Conservation (phyloP, 2,329 filamentous ascomycete genomes). For the Orbilia blumenaviensis region DNA sequence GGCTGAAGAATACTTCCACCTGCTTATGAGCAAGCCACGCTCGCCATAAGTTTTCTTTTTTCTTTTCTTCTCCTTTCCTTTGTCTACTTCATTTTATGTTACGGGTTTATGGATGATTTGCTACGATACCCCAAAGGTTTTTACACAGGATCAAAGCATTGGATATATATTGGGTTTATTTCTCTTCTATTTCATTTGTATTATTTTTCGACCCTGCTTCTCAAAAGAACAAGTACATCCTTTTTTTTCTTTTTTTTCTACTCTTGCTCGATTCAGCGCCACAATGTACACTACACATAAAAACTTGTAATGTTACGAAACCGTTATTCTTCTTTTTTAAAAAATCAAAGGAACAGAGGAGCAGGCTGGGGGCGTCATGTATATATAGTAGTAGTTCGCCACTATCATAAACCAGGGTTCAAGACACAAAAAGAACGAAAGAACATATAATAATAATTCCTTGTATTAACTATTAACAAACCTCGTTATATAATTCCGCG, state of each 20-base stretch:
- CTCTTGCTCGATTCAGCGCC: too few relatives aligned
- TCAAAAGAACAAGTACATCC: too few relatives aligned
- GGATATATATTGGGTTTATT: background rate
- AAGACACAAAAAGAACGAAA: too few relatives aligned
- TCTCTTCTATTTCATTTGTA: background rate
- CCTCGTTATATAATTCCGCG: background rate
- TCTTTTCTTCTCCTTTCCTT: background rate
- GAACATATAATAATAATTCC: too few relatives aligned
- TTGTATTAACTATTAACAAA: background rate
- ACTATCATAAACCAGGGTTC: too few relatives aligned
- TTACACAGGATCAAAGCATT: slow-evolving; percentile 7
- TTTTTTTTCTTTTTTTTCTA: background rate
- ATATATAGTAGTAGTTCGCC: background rate
- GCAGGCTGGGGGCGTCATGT: background rate
- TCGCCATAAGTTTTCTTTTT: slow-evolving; percentile 18
- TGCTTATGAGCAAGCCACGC: slow-evolving; percentile 46
- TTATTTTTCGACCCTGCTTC: background rate
- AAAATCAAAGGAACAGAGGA: background rate
- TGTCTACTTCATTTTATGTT: slow-evolving; percentile 17
- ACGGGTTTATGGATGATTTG: slow-evolving; percentile 20
- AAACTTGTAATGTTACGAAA: slow-evolving; percentile 21
- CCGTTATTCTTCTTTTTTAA: background rate
- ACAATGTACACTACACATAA: slow-evolving; percentile 12
- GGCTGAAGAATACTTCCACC: slow-evolving; percentile 47
- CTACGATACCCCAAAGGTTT: slow-evolving; percentile 33